Conservation (phyloP, 129 eudicot genomes). For the Tagetes patula region DNA sequence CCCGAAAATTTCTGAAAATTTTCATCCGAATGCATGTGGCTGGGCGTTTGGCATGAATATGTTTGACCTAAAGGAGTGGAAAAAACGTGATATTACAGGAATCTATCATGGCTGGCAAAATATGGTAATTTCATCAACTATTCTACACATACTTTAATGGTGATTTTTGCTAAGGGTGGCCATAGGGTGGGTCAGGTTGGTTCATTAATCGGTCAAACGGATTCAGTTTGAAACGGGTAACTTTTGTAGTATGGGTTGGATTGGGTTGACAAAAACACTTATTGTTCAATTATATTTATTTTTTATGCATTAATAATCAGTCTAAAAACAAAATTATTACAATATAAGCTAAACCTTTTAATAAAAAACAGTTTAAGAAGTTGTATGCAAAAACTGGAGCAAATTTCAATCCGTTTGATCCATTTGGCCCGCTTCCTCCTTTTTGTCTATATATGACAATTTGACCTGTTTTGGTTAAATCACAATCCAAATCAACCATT, state of each 20-base stretch:
- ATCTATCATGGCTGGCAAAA: slow-evolving; percentile 96
- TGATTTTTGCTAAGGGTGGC: slow-evolving; percentile 15
- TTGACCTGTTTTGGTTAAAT: background rate
- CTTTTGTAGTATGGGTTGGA: slow-evolving; percentile 3
- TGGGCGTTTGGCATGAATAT: slow-evolving; percentile 99
- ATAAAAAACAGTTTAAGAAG: background rate
- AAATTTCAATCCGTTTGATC: background rate
- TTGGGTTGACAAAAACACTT: slow-evolving; percentile 1
- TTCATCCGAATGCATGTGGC: slow-evolving; percentile 93
- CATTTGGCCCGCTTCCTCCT: background rate
- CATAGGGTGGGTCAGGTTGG: background rate
- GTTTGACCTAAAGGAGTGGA: slow-evolving; percentile 93
- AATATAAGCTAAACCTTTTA: background rate
- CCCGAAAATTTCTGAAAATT: slow-evolving; percentile 76
- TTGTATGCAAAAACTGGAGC: background rate
- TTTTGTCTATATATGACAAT: background rate
- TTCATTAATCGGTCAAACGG: background rate
- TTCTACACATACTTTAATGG: background rate
- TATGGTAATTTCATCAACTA: slow-evolving; percentile 42
- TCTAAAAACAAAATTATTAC: background rate
- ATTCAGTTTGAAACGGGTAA: background rate
- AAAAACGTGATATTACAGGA: slow-evolving; percentile 85
- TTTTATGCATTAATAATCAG: background rate
- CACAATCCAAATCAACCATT: background rate
- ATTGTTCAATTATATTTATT: background rate